Percentiles rank a stretch among this genome's conserved stretches.
phyloP scores from a whole-genome alignment of 768 basidiomycete species.

The Hydnum rufescens region DNA sequence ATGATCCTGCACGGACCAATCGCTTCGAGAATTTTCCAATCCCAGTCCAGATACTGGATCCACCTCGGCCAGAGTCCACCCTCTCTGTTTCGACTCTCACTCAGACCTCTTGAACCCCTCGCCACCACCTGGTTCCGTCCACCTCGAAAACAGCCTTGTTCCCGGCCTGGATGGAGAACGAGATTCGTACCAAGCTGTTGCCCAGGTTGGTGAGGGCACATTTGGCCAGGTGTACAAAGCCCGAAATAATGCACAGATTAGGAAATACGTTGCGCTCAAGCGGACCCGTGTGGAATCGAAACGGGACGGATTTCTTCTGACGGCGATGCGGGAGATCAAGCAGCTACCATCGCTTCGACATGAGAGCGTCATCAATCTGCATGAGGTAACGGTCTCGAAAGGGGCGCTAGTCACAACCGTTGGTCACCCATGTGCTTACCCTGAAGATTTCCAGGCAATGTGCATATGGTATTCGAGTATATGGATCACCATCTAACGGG shows the following conservation, averaged over 20 bases:
- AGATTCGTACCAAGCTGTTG: constrained; percentile 69
- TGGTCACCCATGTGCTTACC: no score
- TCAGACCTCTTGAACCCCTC: background rate
- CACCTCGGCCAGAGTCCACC: no score
- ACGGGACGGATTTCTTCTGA: constrained; percentile 94
- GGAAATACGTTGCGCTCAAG: constrained; percentile 72
- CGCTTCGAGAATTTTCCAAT: no score
- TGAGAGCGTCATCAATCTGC: constrained; percentile 68
- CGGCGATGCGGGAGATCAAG: constrained; percentile 98
- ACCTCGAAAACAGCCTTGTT: background rate
- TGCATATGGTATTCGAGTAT: constrained; percentile 97
- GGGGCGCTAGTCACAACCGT: constrained; percentile 29
- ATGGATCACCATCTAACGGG: constrained; percentile 98
- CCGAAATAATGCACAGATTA: constrained; percentile 59
- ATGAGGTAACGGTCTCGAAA: constrained; percentile 98
- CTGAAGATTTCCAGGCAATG: no score
- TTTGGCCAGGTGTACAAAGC: constrained; percentile 99
- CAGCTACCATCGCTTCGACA: constrained; percentile 81
- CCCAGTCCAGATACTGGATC: no score
- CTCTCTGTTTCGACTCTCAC: background rate
- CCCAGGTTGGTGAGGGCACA: constrained; percentile 94
- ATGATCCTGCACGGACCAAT: no score
- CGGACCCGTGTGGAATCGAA: constrained; percentile 96
- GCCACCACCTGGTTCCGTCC: background rate
- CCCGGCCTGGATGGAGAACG: no score